These are phyloP conservation scores for Rubia yunnanensis DNA, from an alignment of 257 asterid species.

Conservation along the genomic window DNA sequence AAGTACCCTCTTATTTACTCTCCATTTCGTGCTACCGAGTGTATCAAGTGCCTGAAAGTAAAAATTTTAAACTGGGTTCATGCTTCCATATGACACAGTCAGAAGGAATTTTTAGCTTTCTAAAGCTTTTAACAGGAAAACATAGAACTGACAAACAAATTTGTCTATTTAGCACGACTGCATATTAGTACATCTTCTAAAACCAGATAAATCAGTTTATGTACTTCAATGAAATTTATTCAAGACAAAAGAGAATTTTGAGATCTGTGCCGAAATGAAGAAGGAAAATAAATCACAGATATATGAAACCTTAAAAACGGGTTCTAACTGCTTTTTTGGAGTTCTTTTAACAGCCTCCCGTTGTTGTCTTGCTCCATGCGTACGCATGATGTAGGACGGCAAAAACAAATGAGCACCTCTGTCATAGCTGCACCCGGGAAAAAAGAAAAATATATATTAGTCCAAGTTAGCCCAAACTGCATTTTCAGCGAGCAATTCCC, in stretches of 20 bases:
- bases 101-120: not conserved
- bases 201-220: not conserved
- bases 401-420: slow-evolving; percentile 88
- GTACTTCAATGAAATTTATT: not conserved
- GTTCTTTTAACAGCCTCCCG: slow-evolving; percentile 69
- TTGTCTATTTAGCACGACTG: not conserved
- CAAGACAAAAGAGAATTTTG: not conserved
- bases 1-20: slow-evolving; percentile 77
- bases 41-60: slow-evolving; percentile 69
- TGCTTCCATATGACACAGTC: not conserved
- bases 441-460: not conserved
- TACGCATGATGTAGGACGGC: slow-evolving; percentile 93
- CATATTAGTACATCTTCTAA: not conserved
- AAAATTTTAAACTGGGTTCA: not conserved
- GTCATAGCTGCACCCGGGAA: slow-evolving; percentile 50
- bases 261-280: not conserved
- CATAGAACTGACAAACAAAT: not conserved
- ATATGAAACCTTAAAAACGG: slow-evolving; percentile 58
- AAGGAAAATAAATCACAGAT: not conserved
- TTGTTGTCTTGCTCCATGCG: slow-evolving; percentile 94
- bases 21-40: slow-evolving; percentile 93
- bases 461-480: not conserved
- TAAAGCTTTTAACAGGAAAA: not conserved
- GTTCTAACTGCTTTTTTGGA: slow-evolving; percentile 61
- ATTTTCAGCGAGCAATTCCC: not conserved